Percentiles rank a stretch among this genome's conserved stretches.
Evolutionary conservation across 192 early-diverging fungal species (phyloP).

Genomic region (Podila epigama): DNA sequence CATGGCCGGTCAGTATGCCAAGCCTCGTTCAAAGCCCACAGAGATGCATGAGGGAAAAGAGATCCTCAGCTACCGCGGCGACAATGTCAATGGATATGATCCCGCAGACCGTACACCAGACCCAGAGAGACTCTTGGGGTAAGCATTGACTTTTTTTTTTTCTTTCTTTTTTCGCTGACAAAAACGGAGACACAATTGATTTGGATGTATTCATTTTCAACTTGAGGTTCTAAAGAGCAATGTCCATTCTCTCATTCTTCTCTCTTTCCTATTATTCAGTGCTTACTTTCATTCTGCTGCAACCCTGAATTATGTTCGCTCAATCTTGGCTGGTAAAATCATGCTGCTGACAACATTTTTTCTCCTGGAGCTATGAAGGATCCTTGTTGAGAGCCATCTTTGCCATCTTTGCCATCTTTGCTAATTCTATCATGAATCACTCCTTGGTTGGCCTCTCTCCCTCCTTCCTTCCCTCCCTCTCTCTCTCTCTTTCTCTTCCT

Average conservation of each 20-base stretch:
- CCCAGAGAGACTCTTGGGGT: slow-evolving; percentile 88
- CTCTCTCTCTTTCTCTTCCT: no score
- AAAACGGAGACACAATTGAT: not conserved
- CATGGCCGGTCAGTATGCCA: slow-evolving; percentile 99
- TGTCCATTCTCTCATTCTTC: not conserved
- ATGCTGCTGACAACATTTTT: no score
- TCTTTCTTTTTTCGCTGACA: not conserved
- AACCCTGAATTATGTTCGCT: slow-evolving; percentile 93
- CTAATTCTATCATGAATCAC: no score
- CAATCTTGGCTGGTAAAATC: slow-evolving; percentile 81
- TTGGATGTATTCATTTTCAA: no score
- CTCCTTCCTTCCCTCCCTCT: no score
- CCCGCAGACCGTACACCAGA: slow-evolving; percentile 86
- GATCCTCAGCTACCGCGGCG: slow-evolving; percentile 92
- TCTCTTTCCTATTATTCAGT: slow-evolving; percentile 13
- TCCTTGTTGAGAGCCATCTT: not conserved
- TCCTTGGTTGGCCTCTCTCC: no score
- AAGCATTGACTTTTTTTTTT: not conserved
- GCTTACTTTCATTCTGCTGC: slow-evolving; percentile 99
- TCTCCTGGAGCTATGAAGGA: no score
- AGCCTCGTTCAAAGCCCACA: slow-evolving; percentile 92
- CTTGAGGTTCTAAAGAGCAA: not conserved
- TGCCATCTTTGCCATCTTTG: not conserved
- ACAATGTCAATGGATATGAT: slow-evolving; percentile 97
- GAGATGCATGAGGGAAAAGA: slow-evolving; percentile 86